Base-by-base conservation (phyloP, 148 eudicot genomes). In the Cornus suecica region DNA sequence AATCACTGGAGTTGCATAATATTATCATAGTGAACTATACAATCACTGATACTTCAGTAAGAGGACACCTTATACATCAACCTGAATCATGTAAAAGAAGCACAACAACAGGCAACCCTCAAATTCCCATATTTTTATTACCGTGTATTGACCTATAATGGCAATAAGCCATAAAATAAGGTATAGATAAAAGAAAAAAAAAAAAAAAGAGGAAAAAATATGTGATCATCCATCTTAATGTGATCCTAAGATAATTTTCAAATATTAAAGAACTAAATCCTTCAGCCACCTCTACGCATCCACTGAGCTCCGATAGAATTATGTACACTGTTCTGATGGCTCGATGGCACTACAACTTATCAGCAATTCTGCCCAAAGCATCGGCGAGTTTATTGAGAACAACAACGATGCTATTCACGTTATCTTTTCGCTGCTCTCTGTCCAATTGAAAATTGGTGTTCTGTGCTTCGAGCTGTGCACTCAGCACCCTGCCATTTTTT, bases 281-380 rank as follows among this genome's bases (percentile, higher is more conserved):
- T 65, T 69, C 56, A 74, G 16, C 71, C 68, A 72, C 75, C 77
- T 56, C 26, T 14, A 45, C 8, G 51, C 45, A 71, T 70, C 22
- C 54, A 8, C 42, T 58, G 54, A 34, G 63, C 62, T 71, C 37
- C 24, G 75, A 65, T 61, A 61, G 41, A 62, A 8, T 28, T 56
- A 84, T 68, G 75, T 72, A 77, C 82, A 76, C 37, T 64, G n/a
- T 56, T 62, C 34, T 30, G 62, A 4, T 58, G 24, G 8, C 58
- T 73, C 24, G 42, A 11, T 60, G 67, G n/a, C n/a, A n/a, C 91
- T 92, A 92, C 69, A 94, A 76, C 84, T 92, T 94, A 83, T 94
- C 98, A n/a, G 98, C 98, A 37, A 94, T 92, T 74, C 86, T 88
- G 56, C 92, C 92, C 73, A 94, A 65, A 51, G 98, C 92, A 86